Conservation (phyloP, 345 rosid genomes). For the Eucalyptus guilfoylei region DNA sequence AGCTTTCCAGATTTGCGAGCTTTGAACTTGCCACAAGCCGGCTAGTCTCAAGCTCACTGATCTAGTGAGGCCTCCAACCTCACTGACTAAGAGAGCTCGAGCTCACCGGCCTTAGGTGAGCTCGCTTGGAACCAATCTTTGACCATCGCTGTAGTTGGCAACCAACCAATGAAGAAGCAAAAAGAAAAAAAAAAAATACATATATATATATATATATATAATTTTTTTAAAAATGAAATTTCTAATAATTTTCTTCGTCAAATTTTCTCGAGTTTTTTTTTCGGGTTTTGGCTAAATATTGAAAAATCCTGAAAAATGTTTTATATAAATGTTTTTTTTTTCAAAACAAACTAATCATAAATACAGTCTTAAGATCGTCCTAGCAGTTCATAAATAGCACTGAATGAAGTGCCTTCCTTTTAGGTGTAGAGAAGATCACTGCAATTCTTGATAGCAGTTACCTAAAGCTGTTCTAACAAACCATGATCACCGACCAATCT, state of each 20-base stretch:
- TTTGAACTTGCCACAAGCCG: rapidly evolving
- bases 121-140: neutral
- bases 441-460: neutral
- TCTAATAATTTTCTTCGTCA: no score
- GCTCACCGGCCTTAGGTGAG: neutral
- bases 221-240: no score
- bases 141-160: rapidly evolving
- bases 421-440: neutral
- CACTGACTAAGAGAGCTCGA: neutral
- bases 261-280: rapidly evolving
- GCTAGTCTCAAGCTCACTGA: neutral
- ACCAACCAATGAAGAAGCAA: neutral
- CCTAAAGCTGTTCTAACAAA: neutral
- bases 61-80: neutral
- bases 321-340: neutral
- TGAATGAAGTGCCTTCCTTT: neutral
- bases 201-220: no score
- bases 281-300: no score
- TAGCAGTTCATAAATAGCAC: neutral
- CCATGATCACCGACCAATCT: neutral
- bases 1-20: rapidly evolving
- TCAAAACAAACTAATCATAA: neutral
- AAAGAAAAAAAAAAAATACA: no score
- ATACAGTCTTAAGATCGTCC: neutral
- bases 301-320: neutral